A percentile compares a stretch with the other conserved stretches of the same genome.
Evolutionary conservation across 352 stramenopile species (phyloP).

Genomic region (Phytophthora hybrid): DNA sequence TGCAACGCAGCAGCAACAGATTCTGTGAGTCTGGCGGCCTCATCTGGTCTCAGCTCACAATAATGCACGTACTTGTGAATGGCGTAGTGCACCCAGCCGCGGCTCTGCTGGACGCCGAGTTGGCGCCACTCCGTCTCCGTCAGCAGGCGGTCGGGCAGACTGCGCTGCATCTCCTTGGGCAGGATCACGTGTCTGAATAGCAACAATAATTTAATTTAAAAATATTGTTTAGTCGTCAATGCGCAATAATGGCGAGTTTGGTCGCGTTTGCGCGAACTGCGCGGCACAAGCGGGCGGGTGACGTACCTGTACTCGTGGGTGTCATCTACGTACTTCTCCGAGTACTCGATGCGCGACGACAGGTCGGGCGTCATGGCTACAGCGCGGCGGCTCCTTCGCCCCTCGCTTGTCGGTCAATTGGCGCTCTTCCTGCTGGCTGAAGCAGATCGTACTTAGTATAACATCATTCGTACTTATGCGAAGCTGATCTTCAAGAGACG

Average conservation of each 20-base stretch:
- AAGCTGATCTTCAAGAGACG: background rate
- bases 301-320: constrained; percentile 93
- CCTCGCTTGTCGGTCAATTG: constrained; percentile 10
- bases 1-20: constrained; percentile 35
- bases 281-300: background rate
- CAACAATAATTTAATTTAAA: constrained; percentile 4
- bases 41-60: background rate
- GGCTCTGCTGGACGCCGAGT: constrained; percentile 97
- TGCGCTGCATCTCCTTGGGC: constrained; percentile 98
- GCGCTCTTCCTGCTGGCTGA: constrained; percentile 10
- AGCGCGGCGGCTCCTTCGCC: constrained; percentile 1
- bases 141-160: constrained; percentile 95
- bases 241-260: background rate
- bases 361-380: constrained; percentile 81
- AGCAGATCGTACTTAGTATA: background rate
- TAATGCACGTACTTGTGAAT: constrained; percentile 94
- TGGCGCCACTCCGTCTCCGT: constrained; percentile 98
- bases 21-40: too few relatives aligned
- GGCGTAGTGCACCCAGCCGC: constrained; percentile 99
- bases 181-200: constrained; percentile 94
- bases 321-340: constrained; percentile 95
- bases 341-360: constrained; percentile 95
- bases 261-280: background rate
- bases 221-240: background rate
- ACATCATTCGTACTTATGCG: background rate